Evolutionary conservation across 306 rosid genomes (phyloP).

Genomic region (Cicer chorassanicum): DNA sequence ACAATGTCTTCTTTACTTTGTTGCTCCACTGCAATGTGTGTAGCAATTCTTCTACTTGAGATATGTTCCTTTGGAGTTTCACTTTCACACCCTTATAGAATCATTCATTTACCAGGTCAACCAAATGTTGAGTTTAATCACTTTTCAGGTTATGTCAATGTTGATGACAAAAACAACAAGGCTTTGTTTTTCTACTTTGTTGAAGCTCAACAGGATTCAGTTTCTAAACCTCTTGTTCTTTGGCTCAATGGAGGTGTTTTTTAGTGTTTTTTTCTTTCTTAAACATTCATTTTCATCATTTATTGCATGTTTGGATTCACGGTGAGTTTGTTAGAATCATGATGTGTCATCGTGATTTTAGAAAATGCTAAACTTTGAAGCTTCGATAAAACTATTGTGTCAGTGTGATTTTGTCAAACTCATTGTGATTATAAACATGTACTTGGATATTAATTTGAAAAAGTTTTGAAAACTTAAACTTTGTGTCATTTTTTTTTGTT

Average conservation of each 20-base stretch:
- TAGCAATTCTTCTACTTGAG: constrained; percentile 23
- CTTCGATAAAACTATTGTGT: no score
- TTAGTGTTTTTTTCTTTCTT: not conserved
- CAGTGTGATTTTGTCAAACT: no score
- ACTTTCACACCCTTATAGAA: constrained; percentile 48
- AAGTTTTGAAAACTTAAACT: constrained; percentile 4
- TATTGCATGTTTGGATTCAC: no score
- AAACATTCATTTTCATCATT: not conserved
- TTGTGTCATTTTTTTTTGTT: constrained; percentile 12
- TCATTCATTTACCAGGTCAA: constrained; percentile 66
- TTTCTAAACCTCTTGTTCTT: constrained; percentile 80
- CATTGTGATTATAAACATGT: no score
- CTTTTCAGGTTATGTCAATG: constrained; percentile 66
- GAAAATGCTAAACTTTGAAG: no score
- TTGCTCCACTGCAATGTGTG: constrained; percentile 42
- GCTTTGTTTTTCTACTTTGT: constrained; percentile 68
- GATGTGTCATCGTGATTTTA: no score
- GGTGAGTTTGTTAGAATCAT: no score
- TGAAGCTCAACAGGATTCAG: constrained; percentile 62
- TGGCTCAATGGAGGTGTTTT: constrained; percentile 87
- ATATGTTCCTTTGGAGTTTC: constrained; percentile 17
- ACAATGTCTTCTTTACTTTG: constrained; percentile 41
- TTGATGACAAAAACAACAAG: constrained; percentile 48
- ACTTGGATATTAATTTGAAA: no score
- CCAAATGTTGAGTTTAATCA: constrained; percentile 66